Base-by-base conservation (phyloP, 129 eudicot genomes). In the Mikania micrantha region DNA sequence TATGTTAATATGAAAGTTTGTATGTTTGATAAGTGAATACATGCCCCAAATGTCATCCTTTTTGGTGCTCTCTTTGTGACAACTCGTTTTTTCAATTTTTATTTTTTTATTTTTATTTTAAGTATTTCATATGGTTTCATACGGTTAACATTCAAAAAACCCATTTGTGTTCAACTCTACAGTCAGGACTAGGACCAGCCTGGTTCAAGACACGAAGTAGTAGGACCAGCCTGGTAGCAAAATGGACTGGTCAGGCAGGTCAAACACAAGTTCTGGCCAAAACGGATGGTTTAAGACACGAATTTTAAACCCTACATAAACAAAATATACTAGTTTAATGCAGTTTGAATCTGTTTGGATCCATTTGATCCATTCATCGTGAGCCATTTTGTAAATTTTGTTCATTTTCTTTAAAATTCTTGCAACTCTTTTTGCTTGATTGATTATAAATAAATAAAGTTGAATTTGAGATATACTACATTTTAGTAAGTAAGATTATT, bases 1-100 rank as follows among this genome's bases (percentile, higher is more conserved):
- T 73, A 63, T 79, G 74, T 79, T 69, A 60, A 70, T 77, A 71
- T 52, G 56, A 36, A n/a, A 29, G 59, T 44, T 9, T 42, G 25
- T 66, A 19, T 62, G 38, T 69, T 60, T 76, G 34, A 61, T 67
- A 61, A 64, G 67, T 68, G 68, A 45, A 35, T 76, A 38, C 54
- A 64, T 74, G 72, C 45, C 34, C 34, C 27, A 74, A 64, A 68
- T 32, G 67, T 66, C 58, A 35, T 34, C 61, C 74, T 75, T 67
- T 29, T 60, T 59, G 12, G 42, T 44, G 9, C 24, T 74, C 21
- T 21, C n/a, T 25, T 42, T 64, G 45, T 62, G 73, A 11, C n/a
- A n/a, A n/a, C n/a, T n/a, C n/a, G n/a, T n/a, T n/a, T n/a, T n/a
- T n/a, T n/a, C n/a, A n/a, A n/a, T n/a, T n/a, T n/a, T n/a, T n/a